Conservation (phyloP, 768 basidiomycete species). For the Terana coerulea region DNA sequence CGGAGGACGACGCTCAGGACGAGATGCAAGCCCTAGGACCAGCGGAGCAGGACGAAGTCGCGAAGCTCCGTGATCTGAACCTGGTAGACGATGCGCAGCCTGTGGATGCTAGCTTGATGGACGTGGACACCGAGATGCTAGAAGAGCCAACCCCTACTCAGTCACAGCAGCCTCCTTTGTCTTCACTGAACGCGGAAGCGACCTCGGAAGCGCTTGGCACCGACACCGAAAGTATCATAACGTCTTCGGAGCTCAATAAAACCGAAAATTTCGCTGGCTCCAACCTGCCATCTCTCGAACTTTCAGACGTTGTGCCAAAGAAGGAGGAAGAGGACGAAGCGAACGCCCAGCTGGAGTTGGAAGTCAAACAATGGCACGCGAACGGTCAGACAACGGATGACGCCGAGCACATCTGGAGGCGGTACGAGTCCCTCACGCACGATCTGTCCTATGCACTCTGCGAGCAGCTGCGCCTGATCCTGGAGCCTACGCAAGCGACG, state of each 20-base stretch:
- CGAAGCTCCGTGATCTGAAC: constrained; percentile 77
- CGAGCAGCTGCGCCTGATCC: constrained; percentile 93
- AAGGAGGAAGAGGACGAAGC: constrained; percentile 24
- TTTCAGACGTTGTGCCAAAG: constrained; percentile 1
- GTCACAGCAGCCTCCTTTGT: constrained; percentile 20
- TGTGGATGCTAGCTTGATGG: constrained; percentile 51
- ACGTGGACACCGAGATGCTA: constrained; percentile 37
- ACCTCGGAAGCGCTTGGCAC: constrained; percentile 24
- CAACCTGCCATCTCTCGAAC: background rate
- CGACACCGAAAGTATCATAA: constrained; percentile 44
- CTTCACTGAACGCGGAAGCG: constrained; percentile 21
- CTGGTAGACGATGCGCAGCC: constrained; percentile 60
- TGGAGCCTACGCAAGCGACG: constrained; percentile 93
- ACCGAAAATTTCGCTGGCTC: constrained; percentile 26
- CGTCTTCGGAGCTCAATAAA: constrained; percentile 27
- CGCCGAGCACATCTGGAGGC: constrained; percentile 82
- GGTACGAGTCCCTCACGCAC: constrained; percentile 87
- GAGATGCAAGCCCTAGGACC: constrained; percentile 90
- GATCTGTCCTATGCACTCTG: constrained; percentile 90
- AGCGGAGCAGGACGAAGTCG: constrained; percentile 77
- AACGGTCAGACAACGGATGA: constrained; percentile 49
- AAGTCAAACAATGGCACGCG: constrained; percentile 59
- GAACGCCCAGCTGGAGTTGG: constrained; percentile 39
- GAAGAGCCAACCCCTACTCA: constrained; percentile 25
- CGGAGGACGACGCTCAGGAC: constrained; percentile 61